Evolutionary conservation across 1,284 basidiomycete genomes (phyloP).

Genomic region (Cryptococcus sp.): DNA sequence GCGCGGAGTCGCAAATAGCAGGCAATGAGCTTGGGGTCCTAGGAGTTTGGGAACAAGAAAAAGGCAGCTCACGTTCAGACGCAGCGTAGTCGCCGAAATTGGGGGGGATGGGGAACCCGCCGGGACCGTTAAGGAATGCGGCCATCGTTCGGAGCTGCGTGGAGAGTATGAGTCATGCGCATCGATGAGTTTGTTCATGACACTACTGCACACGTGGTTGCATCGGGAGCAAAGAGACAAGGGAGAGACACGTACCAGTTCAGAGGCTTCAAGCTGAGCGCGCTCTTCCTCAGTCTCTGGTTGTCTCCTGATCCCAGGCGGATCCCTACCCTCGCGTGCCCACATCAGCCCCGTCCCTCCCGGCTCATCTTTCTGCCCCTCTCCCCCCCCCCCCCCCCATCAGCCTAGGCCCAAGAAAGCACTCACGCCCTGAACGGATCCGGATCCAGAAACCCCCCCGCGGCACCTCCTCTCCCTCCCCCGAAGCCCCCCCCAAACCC

Average conservation of each 20-base stretch:
- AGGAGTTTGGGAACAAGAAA: neutral
- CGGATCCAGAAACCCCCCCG: constrained; percentile 6
- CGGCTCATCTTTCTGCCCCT: too few species aligned
- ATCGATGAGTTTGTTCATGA: too few species aligned
- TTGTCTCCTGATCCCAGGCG: neutral
- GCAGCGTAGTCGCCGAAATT: constrained; percentile 48
- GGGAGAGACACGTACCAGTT: constrained; percentile 31
- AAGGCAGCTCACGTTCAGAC: constrained; percentile 33
- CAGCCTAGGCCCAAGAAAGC: neutral
- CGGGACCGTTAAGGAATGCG: constrained; percentile 29
- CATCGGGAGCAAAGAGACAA: neutral
- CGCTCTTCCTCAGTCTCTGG: neutral
- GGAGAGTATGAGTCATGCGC: neutral
- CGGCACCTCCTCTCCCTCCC: constrained; percentile 15
- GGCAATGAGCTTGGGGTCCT: neutral
- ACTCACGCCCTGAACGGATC: constrained; percentile 14
- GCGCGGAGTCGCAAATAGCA: neutral
- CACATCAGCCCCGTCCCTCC: too few species aligned
- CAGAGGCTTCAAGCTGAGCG: constrained; percentile 13
- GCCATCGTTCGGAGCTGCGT: constrained; percentile 34
- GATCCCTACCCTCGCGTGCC: neutral
- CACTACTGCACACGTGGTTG: too few species aligned
- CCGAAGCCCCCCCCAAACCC: constrained; percentile 9
- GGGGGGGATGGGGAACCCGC: constrained; percentile 7
- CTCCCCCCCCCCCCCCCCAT: too few species aligned